Evolutionary conservation across 1,284 basidiomycete genomes (phyloP).

Genomic region (Cronartium quercuum): DNA sequence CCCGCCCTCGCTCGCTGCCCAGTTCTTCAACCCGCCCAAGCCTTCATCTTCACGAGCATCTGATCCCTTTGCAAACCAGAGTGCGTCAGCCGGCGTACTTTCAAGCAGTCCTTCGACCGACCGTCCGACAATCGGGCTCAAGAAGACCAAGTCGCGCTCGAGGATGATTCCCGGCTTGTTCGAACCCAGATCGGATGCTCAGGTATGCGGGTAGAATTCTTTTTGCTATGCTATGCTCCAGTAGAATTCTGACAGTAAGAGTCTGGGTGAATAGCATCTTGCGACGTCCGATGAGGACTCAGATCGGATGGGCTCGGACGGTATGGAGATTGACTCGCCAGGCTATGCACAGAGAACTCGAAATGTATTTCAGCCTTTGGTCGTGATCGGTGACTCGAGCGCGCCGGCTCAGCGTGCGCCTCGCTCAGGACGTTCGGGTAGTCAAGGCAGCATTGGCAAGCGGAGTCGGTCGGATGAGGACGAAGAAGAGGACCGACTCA

Average conservation of each 20-base stretch:
- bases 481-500: not conserved
- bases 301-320: slow-evolving; percentile 1
- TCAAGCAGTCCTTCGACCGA: slow-evolving; percentile 9
- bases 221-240: not conserved
- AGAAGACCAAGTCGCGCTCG: not conserved
- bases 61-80: slow-evolving; percentile 23
- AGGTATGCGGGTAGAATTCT: too few relatives aligned
- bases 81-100: not conserved
- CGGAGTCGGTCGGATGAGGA: slow-evolving; percentile 34
- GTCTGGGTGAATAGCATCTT: not conserved
- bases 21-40: not conserved
- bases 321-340: slow-evolving; percentile 33
- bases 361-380: not conserved
- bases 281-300: not conserved
- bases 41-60: not conserved
- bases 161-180: not conserved
- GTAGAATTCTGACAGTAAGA: not conserved
- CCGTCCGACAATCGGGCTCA: slow-evolving; percentile 13
- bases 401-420: not conserved
- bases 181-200: not conserved
- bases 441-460: slow-evolving; percentile 35
- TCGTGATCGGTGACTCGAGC: not conserved
- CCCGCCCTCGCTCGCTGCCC: not conserved
- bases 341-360: not conserved
- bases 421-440: slow-evolving; percentile 3